Conservation (phyloP, 140 eudicot species). For the Bidens hawaiensis region DNA sequence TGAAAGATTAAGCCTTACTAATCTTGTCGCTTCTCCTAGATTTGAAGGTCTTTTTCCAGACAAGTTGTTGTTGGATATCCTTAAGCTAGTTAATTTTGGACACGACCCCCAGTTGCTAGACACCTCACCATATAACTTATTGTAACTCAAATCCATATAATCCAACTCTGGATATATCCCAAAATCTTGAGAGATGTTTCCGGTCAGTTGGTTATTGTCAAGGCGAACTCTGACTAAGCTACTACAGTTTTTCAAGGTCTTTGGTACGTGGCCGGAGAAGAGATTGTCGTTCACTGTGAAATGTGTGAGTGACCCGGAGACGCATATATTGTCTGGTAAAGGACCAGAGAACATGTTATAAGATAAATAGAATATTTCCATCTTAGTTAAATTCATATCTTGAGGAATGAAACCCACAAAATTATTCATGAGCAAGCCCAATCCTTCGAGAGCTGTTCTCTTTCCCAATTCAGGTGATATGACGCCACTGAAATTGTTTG, state of each 20-base stretch:
- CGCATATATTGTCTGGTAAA: not conserved
- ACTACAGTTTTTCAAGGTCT: not conserved
- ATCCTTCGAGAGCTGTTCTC: not conserved
- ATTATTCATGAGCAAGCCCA: not conserved
- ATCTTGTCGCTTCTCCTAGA: constrained; percentile 1
- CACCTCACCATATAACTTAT: not conserved
- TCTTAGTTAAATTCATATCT: not conserved
- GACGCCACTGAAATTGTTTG: not conserved
- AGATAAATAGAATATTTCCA: not conserved
- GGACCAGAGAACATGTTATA: not conserved
- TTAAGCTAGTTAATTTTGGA: not conserved
- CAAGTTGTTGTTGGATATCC: not conserved
- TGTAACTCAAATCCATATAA: not conserved
- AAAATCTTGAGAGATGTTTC: not conserved
- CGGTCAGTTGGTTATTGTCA: not conserved
- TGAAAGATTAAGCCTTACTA: not conserved
- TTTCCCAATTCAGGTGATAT: not conserved
- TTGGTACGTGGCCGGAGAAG: not conserved
- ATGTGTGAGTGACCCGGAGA: not conserved
- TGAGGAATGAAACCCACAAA: not conserved
- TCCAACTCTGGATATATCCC: not conserved
- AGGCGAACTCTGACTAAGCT: not conserved
- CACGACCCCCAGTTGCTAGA: not conserved
- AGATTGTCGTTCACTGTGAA: not conserved
- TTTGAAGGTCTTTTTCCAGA: not conserved